phyloP scores from a whole-genome alignment of 2,329 filamentous ascomycete species.

The Chaetomiaceae sp. region DNA sequence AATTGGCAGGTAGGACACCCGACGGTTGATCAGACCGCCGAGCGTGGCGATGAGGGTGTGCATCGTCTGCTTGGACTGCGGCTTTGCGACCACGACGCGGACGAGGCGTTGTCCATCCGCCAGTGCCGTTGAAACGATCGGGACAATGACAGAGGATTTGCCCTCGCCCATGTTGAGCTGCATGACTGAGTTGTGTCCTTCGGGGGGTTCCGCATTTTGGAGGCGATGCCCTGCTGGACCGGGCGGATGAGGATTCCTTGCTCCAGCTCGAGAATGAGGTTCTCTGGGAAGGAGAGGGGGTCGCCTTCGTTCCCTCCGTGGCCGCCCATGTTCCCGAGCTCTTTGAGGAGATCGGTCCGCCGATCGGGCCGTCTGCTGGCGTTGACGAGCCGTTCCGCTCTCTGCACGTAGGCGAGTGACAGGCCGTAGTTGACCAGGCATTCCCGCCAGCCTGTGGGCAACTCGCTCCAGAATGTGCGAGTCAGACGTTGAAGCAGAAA shows the following conservation, averaged over 20 bases:
- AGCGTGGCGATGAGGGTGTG: conserved; percentile 40
- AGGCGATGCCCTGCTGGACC: conserved; percentile 54
- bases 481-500: neutral
- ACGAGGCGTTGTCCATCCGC: conserved; percentile 44
- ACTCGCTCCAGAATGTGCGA: neutral
- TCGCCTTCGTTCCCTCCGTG: neutral
- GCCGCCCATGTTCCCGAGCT: neutral
- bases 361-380: neutral
- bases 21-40: conserved; percentile 49
- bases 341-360: neutral
- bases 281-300: conserved; percentile 43
- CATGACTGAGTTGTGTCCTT: conserved; percentile 47
- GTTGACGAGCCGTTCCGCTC: neutral
- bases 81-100: conserved; percentile 52
- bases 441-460: neutral
- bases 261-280: conserved; percentile 60
- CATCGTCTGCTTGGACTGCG: conserved; percentile 54
- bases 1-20: conserved; percentile 53
- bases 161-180: conserved; percentile 66
- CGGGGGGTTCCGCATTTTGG: conserved; percentile 46
- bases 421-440: neutral
- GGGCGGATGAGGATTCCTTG: conserved; percentile 55
- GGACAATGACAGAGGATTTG: conserved; percentile 54
- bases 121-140: conserved; percentile 44
- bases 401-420: neutral